Percentiles rank a stretch among this genome's conserved stretches.
Conservation (phyloP, 1,139 yeast genomes). For the Trichomonascaceae sp. region DNA sequence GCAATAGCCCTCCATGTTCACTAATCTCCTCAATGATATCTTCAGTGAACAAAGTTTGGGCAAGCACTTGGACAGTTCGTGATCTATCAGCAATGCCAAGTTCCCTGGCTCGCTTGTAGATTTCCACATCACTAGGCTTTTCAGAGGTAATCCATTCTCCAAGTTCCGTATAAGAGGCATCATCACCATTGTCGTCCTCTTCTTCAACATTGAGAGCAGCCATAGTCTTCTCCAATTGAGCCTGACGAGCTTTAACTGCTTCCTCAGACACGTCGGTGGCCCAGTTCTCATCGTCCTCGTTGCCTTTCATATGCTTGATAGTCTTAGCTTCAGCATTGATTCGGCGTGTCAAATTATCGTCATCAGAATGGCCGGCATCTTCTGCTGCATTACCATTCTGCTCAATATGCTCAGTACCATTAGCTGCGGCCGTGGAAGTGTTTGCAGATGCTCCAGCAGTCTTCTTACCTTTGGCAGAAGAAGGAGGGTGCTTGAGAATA, state of each 20-base stretch:
- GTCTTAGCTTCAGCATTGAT: constrained; percentile 82
- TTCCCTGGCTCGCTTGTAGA: constrained; percentile 82
- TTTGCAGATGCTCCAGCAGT: constrained; percentile 66
- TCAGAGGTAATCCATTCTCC: constrained; percentile 85
- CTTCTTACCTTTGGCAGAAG: constrained; percentile 47
- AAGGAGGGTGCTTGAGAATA: constrained; percentile 90
- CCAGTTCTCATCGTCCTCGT: constrained; percentile 87
- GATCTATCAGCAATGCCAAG: constrained; percentile 66
- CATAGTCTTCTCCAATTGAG: constrained; percentile 62
- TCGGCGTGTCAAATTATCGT: constrained; percentile 71
- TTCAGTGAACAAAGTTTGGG: constrained; percentile 82
- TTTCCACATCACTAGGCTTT: constrained; percentile 80
- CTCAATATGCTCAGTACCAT: constrained; percentile 66
- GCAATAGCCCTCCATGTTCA: constrained; percentile 74
- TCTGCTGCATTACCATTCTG: constrained; percentile 30
- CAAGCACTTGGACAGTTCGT: constrained; percentile 83
- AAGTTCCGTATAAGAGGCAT: constrained; percentile 53
- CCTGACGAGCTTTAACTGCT: constrained; percentile 90
- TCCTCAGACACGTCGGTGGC: constrained; percentile 97
- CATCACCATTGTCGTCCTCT: constrained; percentile 33
- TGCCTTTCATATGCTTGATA: constrained; percentile 46
- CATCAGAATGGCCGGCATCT: constrained; percentile 38
- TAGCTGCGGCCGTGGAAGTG: constrained; percentile 29
- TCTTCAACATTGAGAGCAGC: constrained; percentile 38
- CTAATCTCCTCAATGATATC: constrained; percentile 67